A percentile compares a stretch with the other conserved stretches of the same genome.
phyloP scores from a whole-genome alignment of 148 eudicot genomes.

The Spergularia bocconei region DNA sequence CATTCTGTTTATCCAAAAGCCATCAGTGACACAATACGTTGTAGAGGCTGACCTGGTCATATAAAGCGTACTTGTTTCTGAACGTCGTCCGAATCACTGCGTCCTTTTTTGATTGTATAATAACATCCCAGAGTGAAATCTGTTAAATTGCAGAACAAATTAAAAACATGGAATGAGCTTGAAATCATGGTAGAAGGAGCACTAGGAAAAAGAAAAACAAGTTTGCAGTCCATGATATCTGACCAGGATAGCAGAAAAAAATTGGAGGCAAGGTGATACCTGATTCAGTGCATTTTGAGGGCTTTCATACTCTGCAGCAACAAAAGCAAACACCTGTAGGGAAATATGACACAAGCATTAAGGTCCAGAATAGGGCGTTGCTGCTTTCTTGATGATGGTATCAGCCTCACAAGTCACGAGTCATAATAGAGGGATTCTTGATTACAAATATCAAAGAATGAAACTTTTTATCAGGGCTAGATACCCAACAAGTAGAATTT shows the following conservation, averaged over 20 bases:
- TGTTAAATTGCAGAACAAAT: conserved; percentile 22
- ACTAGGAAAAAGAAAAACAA: neutral
- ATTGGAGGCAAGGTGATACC: conserved; percentile 33
- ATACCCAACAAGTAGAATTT: no score
- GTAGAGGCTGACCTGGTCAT: conserved; percentile 61
- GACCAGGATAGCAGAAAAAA: no score
- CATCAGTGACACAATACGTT: neutral
- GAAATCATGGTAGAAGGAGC: neutral
- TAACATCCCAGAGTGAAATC: conserved; percentile 93
- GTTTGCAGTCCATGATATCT: neutral
- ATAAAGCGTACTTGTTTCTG: conserved; percentile 76
- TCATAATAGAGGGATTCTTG: neutral
- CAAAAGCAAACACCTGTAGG: conserved; percentile 79
- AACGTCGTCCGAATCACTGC: conserved; percentile 65
- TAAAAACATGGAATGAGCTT: neutral
- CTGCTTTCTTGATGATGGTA: neutral
- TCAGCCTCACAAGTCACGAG: neutral
- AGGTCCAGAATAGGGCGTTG: neutral
- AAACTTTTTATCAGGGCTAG: neutral
- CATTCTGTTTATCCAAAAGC: no score
- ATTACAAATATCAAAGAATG: neutral
- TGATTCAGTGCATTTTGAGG: conserved; percentile 73
- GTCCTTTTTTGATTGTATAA: conserved; percentile 66
- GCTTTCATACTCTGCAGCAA: conserved; percentile 91
- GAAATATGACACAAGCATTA: conserved; percentile 13